Evolutionary conservation across 2,329 filamentous ascomycete genomes (phyloP), one percentile per base, ranked within the genome.

Genomic region (Fusarium incarnatum): DNA sequence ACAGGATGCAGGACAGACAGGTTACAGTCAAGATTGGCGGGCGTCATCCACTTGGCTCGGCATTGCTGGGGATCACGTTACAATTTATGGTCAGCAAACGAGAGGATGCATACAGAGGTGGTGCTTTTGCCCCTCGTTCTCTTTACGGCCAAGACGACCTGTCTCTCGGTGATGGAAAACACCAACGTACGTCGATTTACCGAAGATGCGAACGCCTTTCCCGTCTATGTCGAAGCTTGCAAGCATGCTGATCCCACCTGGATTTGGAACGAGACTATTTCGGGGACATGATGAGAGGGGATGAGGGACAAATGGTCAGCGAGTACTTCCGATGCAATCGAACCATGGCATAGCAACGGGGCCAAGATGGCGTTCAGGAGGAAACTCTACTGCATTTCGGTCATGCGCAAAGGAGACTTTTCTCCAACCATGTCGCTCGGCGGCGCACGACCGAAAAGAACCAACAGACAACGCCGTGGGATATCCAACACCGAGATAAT

Each of bases 1-100:
- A 53, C 18, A 53, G 10, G 45, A 52, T 61, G 64, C 49, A 64
- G 68, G 63, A 55, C 34, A 59, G 34, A 53, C 49, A 53, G 56
- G 65, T 54, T 50, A 52, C 42, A 46, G 63, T 54, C 60, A 55
- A 54, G 52, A 64, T 67, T 64, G 67, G 49, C 58, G 60, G 54
- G n/a, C 58, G 66, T 55, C 56, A 64, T 27, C 27, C 58, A 34
- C 54, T 50, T 53, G 37, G 49, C 23, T 30, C 42, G 60, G 71
- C 47, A 64, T 40, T 46, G 56, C 44, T 57, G 68, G 71, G 71
- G 71, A 72, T 53, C 25, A 64, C 67, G 67, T 68, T 70, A 68
- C 63, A 71, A 70, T 71, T 71, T 70, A 71, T 70, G 67, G 62
- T 70, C 67, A 68, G 67, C 67, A 71, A 41, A 49, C 27, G 37